Conservation (phyloP, 352 stramenopile genomes). For the Peronosclerospora sorghi region DNA sequence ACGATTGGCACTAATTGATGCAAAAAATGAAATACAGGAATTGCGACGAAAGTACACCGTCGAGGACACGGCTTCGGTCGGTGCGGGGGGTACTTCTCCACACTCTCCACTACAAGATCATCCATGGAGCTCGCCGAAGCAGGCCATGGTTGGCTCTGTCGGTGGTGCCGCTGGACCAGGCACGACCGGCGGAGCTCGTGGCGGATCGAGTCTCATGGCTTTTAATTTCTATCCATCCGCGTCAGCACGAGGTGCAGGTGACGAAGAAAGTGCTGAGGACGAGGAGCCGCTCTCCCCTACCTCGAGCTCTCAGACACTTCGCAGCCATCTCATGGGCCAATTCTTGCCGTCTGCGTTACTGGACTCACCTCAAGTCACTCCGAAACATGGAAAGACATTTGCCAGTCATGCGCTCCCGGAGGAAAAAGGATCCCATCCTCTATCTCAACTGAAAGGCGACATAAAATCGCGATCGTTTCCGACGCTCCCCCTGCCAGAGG, state of each 20-base stretch:
- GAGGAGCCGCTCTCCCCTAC: conserved; percentile 42
- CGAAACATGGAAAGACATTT: conserved; percentile 31
- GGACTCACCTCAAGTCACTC: conserved; percentile 74
- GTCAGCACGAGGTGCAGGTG: conserved; percentile 14
- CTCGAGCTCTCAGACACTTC: conserved; percentile 45
- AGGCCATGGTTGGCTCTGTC: conserved; percentile 13
- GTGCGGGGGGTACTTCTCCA: conserved; percentile 12
- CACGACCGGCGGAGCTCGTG: conserved; percentile 3
- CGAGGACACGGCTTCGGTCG: conserved; percentile 11
- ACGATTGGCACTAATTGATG: conserved; percentile 57
- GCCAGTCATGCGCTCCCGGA: conserved; percentile 9
- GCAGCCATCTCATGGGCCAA: conserved; percentile 65
- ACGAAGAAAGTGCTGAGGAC: conserved; percentile 23
- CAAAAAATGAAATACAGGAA: conserved; percentile 54
- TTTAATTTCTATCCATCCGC: conserved; percentile 53
- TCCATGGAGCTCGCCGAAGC: conserved; percentile 36
- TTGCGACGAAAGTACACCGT: conserved; percentile 23
- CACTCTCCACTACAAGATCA: conserved; percentile 32
- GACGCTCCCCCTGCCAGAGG: neutral
- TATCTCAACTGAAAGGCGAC: conserved; percentile 7
- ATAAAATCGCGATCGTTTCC: conserved; percentile 30
- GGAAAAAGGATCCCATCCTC: conserved; percentile 21
- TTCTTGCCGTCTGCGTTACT: conserved; percentile 69
- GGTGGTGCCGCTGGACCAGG: conserved; percentile 8
- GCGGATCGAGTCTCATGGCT: conserved; percentile 31